Base-by-base conservation (phyloP, 805 yeast genomes). In the Kuraishia hungarica region DNA sequence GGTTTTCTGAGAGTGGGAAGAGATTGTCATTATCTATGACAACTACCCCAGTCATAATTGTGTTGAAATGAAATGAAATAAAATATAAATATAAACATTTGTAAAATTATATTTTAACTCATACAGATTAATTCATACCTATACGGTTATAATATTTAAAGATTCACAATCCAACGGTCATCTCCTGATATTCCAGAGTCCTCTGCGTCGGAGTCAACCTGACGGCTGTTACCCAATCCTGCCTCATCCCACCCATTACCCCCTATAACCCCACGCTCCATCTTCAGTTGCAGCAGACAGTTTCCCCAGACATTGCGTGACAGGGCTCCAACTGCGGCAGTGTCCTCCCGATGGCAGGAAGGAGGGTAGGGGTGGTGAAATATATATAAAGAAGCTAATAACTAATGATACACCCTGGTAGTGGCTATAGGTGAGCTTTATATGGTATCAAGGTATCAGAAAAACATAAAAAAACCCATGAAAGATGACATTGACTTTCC, bases 401-500 rank as follows among this genome's bases (percentile, higher is more conserved):
- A 35, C 43, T 35, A 35, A 35, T 15, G 11, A 6, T 35, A 17
- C 17, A 4, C 4, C n/a, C 17, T 35, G 5, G 15, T 15, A 35
- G 43, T 15, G 11, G n/a, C n/a, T 35, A n/a, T 13, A 35, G 11
- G 3, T 15, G n/a, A 7, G 3, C 11, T 10, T 35, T 35, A 35
- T 10, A 10, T 2, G 43, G 11, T 13, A 35, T 13, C 35, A 28
- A 28, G 11, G 35, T n/a, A n/a, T n/a, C 35, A 28, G 35, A 28
- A 28, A 28, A 7, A 28, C n/a, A 10, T 10, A 35, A 4, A 35
- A 35, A 10, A 15, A 7, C 26, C n/a, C n/a, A n/a, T n/a, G n/a
- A 20, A 35, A 10, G n/a, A 53, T 53, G 55, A 51, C 49, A 28
- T 35, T 56, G 21, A 64, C 57, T 26, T 55, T 52, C 67, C 60